These are phyloP conservation scores for Phialocephala subalpina DNA, from an alignment of 2,329 filamentous ascomycete species.

Conservation along the genomic window DNA sequence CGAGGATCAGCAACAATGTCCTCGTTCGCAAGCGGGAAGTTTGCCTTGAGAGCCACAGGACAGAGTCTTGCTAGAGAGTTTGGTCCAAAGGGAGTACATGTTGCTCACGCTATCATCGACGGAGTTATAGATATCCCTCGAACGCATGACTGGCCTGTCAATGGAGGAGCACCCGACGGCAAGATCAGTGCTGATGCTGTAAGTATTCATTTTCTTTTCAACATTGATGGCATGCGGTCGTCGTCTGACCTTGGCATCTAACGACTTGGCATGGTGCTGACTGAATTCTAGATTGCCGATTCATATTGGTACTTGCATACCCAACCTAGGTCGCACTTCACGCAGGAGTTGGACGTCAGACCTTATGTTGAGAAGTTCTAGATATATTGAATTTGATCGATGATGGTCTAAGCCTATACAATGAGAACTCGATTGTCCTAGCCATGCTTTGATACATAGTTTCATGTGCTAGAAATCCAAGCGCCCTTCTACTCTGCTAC, in stretches of 20 bases:
- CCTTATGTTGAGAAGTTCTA: slow-evolving; percentile 81
- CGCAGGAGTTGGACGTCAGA: slow-evolving; percentile 81
- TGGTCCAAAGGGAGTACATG: slow-evolving; percentile 83
- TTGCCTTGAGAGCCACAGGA: slow-evolving; percentile 75
- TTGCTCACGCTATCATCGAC: slow-evolving; percentile 84
- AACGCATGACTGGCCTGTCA: slow-evolving; percentile 60
- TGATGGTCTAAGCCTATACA: neutral
- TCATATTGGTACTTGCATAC: slow-evolving; percentile 81
- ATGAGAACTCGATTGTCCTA: neutral
- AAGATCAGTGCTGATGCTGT: slow-evolving; percentile 81
- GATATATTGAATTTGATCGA: neutral
- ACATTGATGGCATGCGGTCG: neutral
- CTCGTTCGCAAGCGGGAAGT: slow-evolving; percentile 81
- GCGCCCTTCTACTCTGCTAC: neutral
- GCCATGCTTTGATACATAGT: neutral
- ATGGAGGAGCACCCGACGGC: slow-evolving; percentile 57
- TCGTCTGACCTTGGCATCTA: slow-evolving; percentile 12
- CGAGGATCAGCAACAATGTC: slow-evolving; percentile 75
- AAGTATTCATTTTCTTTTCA: slow-evolving; percentile 47
- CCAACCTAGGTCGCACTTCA: slow-evolving; percentile 81
- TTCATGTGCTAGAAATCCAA: neutral
- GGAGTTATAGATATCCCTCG: slow-evolving; percentile 84
- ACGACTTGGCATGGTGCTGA: neutral
- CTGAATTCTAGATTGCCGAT: slow-evolving; percentile 74
- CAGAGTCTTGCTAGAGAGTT: slow-evolving; percentile 86